Conservation (phyloP, 75 land plant species). For the Larix kaempferi region DNA sequence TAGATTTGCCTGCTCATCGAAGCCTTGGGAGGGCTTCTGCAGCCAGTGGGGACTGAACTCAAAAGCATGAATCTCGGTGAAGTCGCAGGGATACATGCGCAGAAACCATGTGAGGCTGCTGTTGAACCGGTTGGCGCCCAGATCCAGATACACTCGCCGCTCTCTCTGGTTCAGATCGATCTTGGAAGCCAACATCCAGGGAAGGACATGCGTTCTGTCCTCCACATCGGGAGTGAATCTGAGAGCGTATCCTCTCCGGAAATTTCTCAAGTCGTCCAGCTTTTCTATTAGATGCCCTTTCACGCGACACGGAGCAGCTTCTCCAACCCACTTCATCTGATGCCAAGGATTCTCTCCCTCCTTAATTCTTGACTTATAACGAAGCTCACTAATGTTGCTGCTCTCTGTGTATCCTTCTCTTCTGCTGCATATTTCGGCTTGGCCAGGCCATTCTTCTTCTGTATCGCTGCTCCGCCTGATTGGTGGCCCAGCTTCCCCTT, state of each 20-base stretch:
- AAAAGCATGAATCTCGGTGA: constrained; percentile 34
- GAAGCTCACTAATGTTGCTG: too few species aligned
- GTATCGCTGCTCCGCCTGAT: too few species aligned
- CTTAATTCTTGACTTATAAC: too few species aligned
- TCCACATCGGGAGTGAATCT: constrained; percentile 23
- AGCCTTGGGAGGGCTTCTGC: constrained; percentile 8
- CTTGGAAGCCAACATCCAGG: constrained; percentile 24
- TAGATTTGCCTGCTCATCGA: constrained; percentile 12
- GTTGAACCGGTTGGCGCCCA: constrained; percentile 23
- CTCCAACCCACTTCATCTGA: constrained; percentile 33
- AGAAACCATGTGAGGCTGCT: constrained; percentile 24
- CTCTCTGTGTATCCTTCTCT: too few species aligned
- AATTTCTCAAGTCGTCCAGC: constrained; percentile 20
- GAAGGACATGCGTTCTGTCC: constrained; percentile 27
- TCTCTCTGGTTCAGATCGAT: constrained; percentile 11
- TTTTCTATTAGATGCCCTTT: constrained; percentile 29
- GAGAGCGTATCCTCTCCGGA: constrained; percentile 26
- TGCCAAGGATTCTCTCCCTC: constrained; percentile 14
- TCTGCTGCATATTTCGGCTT: too few species aligned
- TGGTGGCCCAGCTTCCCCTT: too few species aligned
- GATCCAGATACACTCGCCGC: constrained; percentile 17
- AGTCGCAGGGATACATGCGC: constrained; percentile 27
- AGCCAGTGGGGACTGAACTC: constrained; percentile 10
- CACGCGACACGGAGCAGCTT: constrained; percentile 18
- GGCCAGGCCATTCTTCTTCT: too few species aligned